A percentile compares a stretch with the other conserved stretches of the same genome.
Evolutionary conservation across 768 basidiomycete genomes (phyloP).

Genomic region (Russula olivacea): DNA sequence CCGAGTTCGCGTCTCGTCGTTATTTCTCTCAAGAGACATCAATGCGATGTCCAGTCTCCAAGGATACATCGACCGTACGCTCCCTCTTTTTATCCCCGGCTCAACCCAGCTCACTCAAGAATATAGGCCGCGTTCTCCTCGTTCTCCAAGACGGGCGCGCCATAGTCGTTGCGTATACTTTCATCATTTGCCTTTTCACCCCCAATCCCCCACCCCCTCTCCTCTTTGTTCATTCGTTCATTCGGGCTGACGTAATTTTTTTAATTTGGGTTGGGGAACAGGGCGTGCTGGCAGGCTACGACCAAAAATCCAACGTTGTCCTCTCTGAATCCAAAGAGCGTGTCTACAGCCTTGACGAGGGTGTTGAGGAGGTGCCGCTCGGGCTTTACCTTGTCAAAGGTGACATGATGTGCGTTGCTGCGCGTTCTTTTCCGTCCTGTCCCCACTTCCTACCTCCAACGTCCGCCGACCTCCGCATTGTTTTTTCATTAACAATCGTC

Average conservation of each 20-base stretch:
- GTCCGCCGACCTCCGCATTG: neutral
- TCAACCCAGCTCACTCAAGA: neutral
- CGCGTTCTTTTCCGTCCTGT: neutral
- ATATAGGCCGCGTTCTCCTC: conserved; percentile 83
- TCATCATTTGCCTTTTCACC: neutral
- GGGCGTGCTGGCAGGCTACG: conserved; percentile 89
- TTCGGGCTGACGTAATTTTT: neutral
- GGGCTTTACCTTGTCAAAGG: conserved; percentile 97
- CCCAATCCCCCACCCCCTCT: neutral
- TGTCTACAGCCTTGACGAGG: conserved; percentile 84
- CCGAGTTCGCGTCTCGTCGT: neutral
- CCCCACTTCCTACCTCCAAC: no score
- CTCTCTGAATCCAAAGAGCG: conserved; percentile 91
- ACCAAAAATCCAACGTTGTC: conserved; percentile 95
- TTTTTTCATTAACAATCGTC: neutral
- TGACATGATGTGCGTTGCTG: conserved; percentile 83
- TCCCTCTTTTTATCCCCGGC: neutral
- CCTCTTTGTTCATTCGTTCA: neutral
- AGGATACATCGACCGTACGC: conserved; percentile 84
- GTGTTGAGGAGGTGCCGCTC: conserved; percentile 89
- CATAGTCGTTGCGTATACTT: conserved; percentile 64
- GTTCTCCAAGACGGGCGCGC: conserved; percentile 94
- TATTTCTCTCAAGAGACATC: neutral
- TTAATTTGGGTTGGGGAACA: conserved; percentile 32
- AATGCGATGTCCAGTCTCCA: conserved; percentile 75